Base-by-base conservation (phyloP, 2,329 filamentous ascomycete genomes). In the Aspergillus melleus region DNA sequence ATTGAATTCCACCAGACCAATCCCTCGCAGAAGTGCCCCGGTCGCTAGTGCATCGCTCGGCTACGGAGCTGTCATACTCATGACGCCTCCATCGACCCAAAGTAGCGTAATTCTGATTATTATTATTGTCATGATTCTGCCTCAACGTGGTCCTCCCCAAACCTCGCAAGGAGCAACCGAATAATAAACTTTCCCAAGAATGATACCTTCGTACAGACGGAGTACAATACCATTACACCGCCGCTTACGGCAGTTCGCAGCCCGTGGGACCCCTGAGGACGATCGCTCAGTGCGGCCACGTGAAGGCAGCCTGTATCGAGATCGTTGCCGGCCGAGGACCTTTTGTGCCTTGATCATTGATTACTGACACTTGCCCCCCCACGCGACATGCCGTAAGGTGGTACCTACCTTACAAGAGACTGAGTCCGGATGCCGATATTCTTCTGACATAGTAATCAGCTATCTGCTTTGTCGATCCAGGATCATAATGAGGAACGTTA, bases 211-310 rank as follows among this genome's bases (percentile, higher is more conserved):
- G 44, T 55, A 55, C 39, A n/a, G 42, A 58, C 22, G 10, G 29
- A 26, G 49, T 54, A 22, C 26, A 22, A 49, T 47, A 39, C 29
- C 58, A 61, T 42, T n/a, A 42, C 36, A 42, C 36, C 30, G 49
- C 59, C 55, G 49, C 55, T 62, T 61, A 57, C 50, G 57, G 60
- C 49, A 60, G 62, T 66, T 67, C 59, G 62, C 59, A 58, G 61
- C 52, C 62, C 65, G 61, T 61, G 60, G 59, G 58, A 66, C 62
- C 65, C 65, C 64, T 67, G 64, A 63, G 62, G 66, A 60, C 61
- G 66, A 68, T 68, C 65, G 58, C 58, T 58, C 57, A 63, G 46
- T 61, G 57, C 57, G 51, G 65, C 61, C 64, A 66, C 64, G 64
- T 68, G 66, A 66, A 66, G 53, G 57, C 55, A 58, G 60, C 36